phyloP scores from a whole-genome alignment of 2,329 filamentous ascomycete species.

The Aspergillus persii region DNA sequence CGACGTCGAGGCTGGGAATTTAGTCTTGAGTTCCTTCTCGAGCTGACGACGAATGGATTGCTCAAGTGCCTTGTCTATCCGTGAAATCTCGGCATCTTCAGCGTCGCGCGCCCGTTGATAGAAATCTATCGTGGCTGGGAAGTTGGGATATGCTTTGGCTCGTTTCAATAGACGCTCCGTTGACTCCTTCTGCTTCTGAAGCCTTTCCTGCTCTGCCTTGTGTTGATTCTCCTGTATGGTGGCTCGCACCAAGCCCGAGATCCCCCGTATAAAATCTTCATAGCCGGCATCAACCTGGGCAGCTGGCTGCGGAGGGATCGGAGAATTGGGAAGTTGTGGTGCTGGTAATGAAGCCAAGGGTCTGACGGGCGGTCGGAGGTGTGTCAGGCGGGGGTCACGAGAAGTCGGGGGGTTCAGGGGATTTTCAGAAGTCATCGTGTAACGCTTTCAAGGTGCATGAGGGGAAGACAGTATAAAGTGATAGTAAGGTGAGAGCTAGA shows the following conservation, averaged over 20 bases:
- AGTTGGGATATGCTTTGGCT: slow-evolving; percentile 19
- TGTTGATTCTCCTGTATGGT: slow-evolving; percentile 24
- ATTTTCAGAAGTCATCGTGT: slow-evolving; percentile 15
- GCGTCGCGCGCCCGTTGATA: slow-evolving; percentile 20
- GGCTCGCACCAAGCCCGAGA: slow-evolving; percentile 21
- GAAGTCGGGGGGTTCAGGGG: not conserved
- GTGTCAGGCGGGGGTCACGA: slow-evolving; percentile 23
- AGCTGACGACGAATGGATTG: slow-evolving; percentile 13
- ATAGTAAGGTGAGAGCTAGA: not conserved
- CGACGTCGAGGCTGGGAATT: not conserved
- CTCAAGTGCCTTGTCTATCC: slow-evolving; percentile 21
- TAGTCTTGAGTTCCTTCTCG: slow-evolving; percentile 12
- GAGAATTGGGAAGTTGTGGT: not conserved
- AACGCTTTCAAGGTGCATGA: not conserved
- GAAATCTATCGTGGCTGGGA: slow-evolving; percentile 23
- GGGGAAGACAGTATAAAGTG: not conserved
- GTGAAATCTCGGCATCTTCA: slow-evolving; percentile 17
- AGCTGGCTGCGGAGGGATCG: not conserved
- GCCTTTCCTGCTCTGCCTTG: slow-evolving; percentile 24
- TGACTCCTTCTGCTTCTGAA: slow-evolving; percentile 29
- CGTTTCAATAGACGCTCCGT: slow-evolving; percentile 38
- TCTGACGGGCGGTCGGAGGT: not conserved
- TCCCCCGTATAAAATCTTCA: slow-evolving; percentile 42
- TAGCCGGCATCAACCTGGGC: slow-evolving; percentile 1
- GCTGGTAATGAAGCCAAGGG: not conserved